Evolutionary conservation across 116 monocot species (phyloP).

Genomic region (Papilionanthe hybrid): DNA sequence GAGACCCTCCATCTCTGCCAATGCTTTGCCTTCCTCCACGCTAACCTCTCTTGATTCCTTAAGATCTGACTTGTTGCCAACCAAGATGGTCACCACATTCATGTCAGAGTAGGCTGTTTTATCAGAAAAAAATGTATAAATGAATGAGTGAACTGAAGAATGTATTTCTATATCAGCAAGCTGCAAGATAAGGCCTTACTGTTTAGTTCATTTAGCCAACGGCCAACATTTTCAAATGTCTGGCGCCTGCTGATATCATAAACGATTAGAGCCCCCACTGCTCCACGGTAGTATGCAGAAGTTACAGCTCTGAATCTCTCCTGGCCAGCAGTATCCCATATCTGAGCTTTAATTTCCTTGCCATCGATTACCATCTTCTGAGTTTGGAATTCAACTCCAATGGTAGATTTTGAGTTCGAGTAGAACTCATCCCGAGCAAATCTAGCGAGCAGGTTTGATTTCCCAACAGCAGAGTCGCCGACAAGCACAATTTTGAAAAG

Average conservation of each 20-base stretch:
- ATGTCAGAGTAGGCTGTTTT: slow-evolving; percentile 15
- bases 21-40: slow-evolving; percentile 11
- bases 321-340: slow-evolving; percentile 17
- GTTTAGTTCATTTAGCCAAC: slow-evolving; percentile 14
- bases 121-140: background rate
- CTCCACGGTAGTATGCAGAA: slow-evolving; percentile 15
- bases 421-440: slow-evolving; percentile 17
- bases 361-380: slow-evolving; percentile 14
- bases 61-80: slow-evolving; percentile 14
- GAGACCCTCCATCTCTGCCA: slow-evolving; percentile 8
- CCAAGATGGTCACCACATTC: slow-evolving; percentile 15
- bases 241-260: slow-evolving; percentile 11
- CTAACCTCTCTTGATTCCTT: slow-evolving; percentile 13
- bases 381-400: slow-evolving; percentile 13
- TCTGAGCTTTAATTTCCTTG: slow-evolving; percentile 19
- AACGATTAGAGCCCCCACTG: slow-evolving; percentile 14
- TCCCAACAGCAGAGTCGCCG: slow-evolving; percentile 12
- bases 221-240: slow-evolving; percentile 10
- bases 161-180: background rate
- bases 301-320: slow-evolving; percentile 15
- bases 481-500: slow-evolving; percentile 15
- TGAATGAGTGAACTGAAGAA: background rate
- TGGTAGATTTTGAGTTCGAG: slow-evolving; percentile 13
- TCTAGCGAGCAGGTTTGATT: slow-evolving; percentile 21
- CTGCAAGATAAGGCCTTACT: background rate